Conservation (phyloP, 176 grass and related monocot species). For the Cenchrus purpureus region DNA sequence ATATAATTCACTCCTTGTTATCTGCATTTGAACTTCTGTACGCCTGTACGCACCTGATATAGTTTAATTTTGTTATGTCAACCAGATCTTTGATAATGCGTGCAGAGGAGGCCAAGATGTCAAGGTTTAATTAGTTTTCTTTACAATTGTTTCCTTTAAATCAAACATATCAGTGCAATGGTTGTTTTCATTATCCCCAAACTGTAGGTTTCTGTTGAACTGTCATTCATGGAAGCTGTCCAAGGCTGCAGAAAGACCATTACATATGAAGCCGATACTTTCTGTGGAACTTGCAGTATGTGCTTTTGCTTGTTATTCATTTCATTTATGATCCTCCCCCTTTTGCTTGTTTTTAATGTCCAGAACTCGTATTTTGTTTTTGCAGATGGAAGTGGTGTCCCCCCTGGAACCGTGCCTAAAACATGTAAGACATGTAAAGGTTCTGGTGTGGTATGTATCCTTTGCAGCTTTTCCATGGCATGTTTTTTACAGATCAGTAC, state of each 20-base stretch:
- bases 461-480: slow-evolving; percentile 24
- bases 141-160: slow-evolving; percentile 17
- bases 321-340: not conserved
- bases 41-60: slow-evolving; percentile 26
- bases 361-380: slow-evolving; percentile 36
- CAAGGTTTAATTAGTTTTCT: slow-evolving; percentile 60
- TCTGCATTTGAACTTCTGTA: slow-evolving; percentile 7
- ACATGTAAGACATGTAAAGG: slow-evolving; percentile 94
- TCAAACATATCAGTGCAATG: slow-evolving; percentile 17
- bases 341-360: slow-evolving; percentile 8
- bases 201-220: slow-evolving; percentile 78
- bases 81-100: slow-evolving; percentile 78
- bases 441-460: slow-evolving; percentile 71
- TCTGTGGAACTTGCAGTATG: slow-evolving; percentile 93
- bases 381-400: slow-evolving; percentile 90
- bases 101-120: slow-evolving; percentile 91
- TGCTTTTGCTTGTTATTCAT: slow-evolving; percentile 36
- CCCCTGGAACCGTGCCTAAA: slow-evolving; percentile 90
- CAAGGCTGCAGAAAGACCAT: slow-evolving; percentile 93
- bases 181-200: slow-evolving; percentile 23
- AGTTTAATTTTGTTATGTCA: slow-evolving; percentile 41
- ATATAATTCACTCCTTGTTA: slow-evolving; percentile 5
- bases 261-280: slow-evolving; percentile 72
- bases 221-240: slow-evolving; percentile 98
- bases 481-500: not conserved